Base-by-base conservation (phyloP, 805 yeast genomes). In the Clavispora carvajalis region DNA sequence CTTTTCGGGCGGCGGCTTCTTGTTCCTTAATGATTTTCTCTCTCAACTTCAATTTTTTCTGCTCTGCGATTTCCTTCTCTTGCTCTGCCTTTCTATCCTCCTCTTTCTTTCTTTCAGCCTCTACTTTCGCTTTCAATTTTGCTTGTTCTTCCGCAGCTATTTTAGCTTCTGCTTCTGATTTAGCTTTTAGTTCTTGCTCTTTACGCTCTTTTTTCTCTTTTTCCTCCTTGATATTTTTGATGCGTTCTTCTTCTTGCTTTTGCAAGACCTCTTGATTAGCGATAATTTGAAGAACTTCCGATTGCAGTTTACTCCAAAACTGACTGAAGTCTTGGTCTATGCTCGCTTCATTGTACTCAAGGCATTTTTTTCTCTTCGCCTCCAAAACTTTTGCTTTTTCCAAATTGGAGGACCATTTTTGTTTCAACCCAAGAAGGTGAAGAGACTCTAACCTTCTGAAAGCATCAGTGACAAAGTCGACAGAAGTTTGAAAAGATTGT, bases 41-140 rank as follows among this genome's bases (percentile, higher is more conserved):
- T 19, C 35, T 39, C 30, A 46, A 44, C 40, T 45, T 33, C 40
- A 45, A 47, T 44, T 53, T 51, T 44, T 57, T 49, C 10, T 46
- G 45, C 46, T 46, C 53, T 54, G 29, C 47, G 56, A 39, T 42
- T 52, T 43, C 41, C 46, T 43, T 47, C 34, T 36, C 36, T 30
- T 44, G 44, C 39, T 51, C 51, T 35, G 57, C 59, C 44, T 52
- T 51, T 33, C 44, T 41, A 47, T 46, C 38, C 24, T 43, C 44
- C 15, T 33, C 31, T 25, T 34, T 38, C 22, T 36, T 41, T 41
- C 45, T 37, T 44, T 37, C 40, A 34, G 52, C 42, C 6, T 29
- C 34, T 21, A 39, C 38, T 36, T 34, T 24, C 11, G 28, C 13
- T 10, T 40, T 40, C 13, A 21, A 29, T 7, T 22, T 36, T 34